Evolutionary conservation across 139 green algal species (phyloP).

Genomic region (Closterium sp.): DNA sequence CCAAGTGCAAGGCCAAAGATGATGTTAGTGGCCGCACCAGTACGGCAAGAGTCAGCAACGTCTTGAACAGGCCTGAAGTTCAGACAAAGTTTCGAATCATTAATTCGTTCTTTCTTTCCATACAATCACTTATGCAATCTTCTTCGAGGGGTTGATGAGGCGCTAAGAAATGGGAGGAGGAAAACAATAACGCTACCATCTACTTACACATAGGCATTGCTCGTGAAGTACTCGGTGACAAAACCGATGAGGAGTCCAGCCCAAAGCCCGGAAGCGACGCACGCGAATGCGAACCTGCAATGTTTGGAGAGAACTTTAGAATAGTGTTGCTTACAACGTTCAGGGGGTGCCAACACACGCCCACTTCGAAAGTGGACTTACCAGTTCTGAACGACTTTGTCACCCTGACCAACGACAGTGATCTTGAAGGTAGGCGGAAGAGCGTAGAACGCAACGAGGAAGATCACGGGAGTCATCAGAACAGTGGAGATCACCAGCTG

Average conservation of each 20-base stretch:
- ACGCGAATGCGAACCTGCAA: slow-evolving; percentile 84
- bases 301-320: no score
- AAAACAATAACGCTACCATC: background rate
- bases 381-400: slow-evolving; percentile 75
- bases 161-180: background rate
- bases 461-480: slow-evolving; percentile 55
- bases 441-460: slow-evolving; percentile 36
- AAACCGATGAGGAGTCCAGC: slow-evolving; percentile 93
- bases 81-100: background rate
- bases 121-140: background rate
- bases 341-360: no score
- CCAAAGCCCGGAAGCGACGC: slow-evolving; percentile 87
- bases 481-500: slow-evolving; percentile 56
- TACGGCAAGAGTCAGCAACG: slow-evolving; percentile 91
- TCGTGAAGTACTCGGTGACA: slow-evolving; percentile 97
- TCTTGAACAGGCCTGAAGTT: slow-evolving; percentile 67
- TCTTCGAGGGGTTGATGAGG: background rate
- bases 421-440: slow-evolving; percentile 53
- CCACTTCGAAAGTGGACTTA: background rate
- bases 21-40: slow-evolving; percentile 93
- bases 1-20: slow-evolving; percentile 97
- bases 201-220: slow-evolving; percentile 73
- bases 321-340: no score
- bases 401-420: slow-evolving; percentile 21
- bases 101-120: background rate